Evolutionary conservation across 1,139 yeast genomes (phyloP), one percentile per base, ranked within the genome.

Genomic region (Diutina scorzettiae): DNA sequence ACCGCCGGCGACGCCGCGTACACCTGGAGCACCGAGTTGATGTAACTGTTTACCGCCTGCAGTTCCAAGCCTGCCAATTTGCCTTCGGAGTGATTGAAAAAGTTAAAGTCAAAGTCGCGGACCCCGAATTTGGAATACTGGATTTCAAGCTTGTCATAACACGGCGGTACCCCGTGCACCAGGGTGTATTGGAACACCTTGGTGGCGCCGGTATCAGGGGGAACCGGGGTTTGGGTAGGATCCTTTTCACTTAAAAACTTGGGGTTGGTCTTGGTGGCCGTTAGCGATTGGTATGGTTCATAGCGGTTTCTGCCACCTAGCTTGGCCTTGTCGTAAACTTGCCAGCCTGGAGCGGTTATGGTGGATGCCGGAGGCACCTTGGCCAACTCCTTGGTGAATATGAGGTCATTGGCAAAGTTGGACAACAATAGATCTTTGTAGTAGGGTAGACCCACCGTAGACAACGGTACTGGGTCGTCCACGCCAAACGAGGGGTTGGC

Each of bases 101-200:
- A 81, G 44, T 75, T 79, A 55, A 91, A 91, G 62, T 93, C 96
- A 61, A 91, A 91, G 59, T 87, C 96, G 51, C 82, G 87, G 24
- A 93, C 89, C 17, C 98, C 98, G 59, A 87, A 91, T 52, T 76
- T 81, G 45, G 95, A 83, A 57, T 89, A 89, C 40, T 82, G 75
- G 47, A 91, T 84, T 47, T 82, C 84, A 43, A 86, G 65, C 52
- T 78, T 77, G 32, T 78, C 67, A 59, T 82, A 91, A 30, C 89
- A 82, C 44, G 80, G 80, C 0, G 96, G 95, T 7, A 62, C 54
- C 42, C 52, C 41, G 24, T 44, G 45, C 18, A 33, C 42, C 7
- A 33, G 36, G 49, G 46, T 58, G 43, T 49, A 56, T 46, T 63
- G 64, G 46, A 67, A 64, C 2, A 59, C 28, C 4, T n/a, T n/a